phyloP scores from a whole-genome alignment of 345 rosid species.

The Mangifera indica region DNA sequence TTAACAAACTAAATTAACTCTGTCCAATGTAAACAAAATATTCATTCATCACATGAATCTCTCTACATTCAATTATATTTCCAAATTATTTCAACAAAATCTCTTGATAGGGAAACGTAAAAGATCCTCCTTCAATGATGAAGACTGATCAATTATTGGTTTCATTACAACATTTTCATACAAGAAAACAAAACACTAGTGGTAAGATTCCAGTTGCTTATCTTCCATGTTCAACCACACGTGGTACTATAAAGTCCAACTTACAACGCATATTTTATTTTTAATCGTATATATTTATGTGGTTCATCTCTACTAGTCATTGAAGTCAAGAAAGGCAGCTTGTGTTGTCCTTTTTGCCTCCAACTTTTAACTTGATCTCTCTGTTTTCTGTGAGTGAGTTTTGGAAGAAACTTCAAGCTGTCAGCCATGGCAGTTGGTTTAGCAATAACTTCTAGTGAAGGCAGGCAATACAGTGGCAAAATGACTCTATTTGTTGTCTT shows the following conservation, averaged over 20 bases:
- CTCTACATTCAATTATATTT: background rate
- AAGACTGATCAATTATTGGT: background rate
- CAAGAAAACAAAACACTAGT: background rate
- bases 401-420: background rate
- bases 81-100: background rate
- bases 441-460: slow-evolving; percentile 20
- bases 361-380: background rate
- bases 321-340: slow-evolving; percentile 16
- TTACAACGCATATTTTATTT: background rate
- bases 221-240: background rate
- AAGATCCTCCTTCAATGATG: background rate
- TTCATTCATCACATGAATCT: background rate
- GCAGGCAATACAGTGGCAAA: slow-evolving; percentile 40
- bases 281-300: background rate
- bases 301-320: slow-evolving; percentile 4
- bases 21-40: background rate
- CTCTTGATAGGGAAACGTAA: background rate
- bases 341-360: background rate
- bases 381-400: background rate
- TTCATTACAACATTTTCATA: background rate
- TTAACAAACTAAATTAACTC: no score
- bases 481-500: slow-evolving; percentile 59
- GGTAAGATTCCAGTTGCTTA: background rate
- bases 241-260: background rate
- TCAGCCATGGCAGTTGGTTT: slow-evolving; percentile 47